Conservation (phyloP, 257 asterid genomes). For the Misopates orontium region DNA sequence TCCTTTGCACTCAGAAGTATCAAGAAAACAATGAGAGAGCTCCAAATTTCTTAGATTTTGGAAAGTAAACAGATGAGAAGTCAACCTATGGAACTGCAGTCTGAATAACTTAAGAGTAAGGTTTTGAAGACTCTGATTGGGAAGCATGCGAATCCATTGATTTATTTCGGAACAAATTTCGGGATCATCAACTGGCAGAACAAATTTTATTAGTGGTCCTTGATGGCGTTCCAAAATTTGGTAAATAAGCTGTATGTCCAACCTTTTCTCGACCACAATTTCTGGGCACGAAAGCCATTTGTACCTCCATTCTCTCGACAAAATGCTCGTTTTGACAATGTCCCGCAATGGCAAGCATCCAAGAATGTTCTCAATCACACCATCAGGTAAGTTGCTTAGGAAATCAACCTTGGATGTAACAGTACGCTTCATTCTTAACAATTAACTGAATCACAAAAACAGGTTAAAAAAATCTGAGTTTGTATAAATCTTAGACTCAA, state of each 20-base stretch:
- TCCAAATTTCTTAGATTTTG: slow-evolving; percentile 45
- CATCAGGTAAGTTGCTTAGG: slow-evolving; percentile 48
- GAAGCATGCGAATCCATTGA: slow-evolving; percentile 45
- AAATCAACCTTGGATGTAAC: slow-evolving; percentile 33
- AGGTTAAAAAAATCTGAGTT: slow-evolving; percentile 17
- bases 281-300: slow-evolving; percentile 56
- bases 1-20: slow-evolving; percentile 47
- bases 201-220: slow-evolving; percentile 49
- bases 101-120: slow-evolving; percentile 44
- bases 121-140: slow-evolving; percentile 48
- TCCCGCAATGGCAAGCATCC: slow-evolving; percentile 68
- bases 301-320: slow-evolving; percentile 60
- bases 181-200: slow-evolving; percentile 46
- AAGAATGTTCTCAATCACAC: slow-evolving; percentile 49
- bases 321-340: slow-evolving; percentile 54
- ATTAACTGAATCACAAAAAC: neutral
- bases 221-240: slow-evolving; percentile 44
- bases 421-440: slow-evolving; percentile 26
- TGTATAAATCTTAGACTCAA: neutral
- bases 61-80: slow-evolving; percentile 42
- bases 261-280: slow-evolving; percentile 42
- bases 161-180: slow-evolving; percentile 40
- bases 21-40: slow-evolving; percentile 45
- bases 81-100: slow-evolving; percentile 46
- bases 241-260: too few relatives aligned